These are phyloP conservation scores for Chenopodium formosanum DNA, from an alignment of 148 eudicot genomes.

Conservation along the genomic window DNA sequence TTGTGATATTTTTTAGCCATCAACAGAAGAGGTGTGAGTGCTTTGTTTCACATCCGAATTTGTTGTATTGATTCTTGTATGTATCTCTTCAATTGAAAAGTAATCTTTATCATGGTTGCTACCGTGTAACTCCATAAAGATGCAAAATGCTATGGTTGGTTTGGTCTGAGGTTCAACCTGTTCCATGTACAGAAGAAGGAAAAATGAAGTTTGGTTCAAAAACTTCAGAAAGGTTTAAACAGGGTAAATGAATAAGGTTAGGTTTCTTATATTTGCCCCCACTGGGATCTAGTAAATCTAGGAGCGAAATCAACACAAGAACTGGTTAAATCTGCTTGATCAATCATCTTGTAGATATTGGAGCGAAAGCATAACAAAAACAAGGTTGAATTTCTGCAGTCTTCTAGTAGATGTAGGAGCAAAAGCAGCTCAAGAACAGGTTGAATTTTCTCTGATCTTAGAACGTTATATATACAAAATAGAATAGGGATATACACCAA, in stretches of 20 bases:
- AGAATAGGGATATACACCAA: not conserved
- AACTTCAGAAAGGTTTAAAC: not conserved
- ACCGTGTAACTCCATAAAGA: not conserved
- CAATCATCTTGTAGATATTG: not conserved
- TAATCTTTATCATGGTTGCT: not conserved
- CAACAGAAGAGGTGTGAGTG: not conserved
- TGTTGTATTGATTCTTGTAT: not conserved
- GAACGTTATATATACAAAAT: no score
- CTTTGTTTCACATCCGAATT: not conserved
- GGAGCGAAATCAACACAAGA: no score
- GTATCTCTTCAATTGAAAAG: not conserved
- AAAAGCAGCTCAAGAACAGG: no score
- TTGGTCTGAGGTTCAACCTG: not conserved
- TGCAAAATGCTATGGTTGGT: not conserved
- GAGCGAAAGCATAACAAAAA: no score
- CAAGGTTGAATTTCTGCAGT: no score
- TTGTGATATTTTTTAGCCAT: not conserved
- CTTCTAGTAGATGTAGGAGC: no score
- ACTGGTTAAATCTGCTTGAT: no score
- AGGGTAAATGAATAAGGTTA: not conserved
- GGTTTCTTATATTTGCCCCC: not conserved
- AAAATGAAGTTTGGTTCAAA: not conserved
- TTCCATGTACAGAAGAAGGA: not conserved
- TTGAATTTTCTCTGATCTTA: no score
- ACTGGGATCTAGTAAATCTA: not conserved